Evolutionary conservation across 768 basidiomycete species (phyloP).

Genomic region (Lentinula guzmanii): DNA sequence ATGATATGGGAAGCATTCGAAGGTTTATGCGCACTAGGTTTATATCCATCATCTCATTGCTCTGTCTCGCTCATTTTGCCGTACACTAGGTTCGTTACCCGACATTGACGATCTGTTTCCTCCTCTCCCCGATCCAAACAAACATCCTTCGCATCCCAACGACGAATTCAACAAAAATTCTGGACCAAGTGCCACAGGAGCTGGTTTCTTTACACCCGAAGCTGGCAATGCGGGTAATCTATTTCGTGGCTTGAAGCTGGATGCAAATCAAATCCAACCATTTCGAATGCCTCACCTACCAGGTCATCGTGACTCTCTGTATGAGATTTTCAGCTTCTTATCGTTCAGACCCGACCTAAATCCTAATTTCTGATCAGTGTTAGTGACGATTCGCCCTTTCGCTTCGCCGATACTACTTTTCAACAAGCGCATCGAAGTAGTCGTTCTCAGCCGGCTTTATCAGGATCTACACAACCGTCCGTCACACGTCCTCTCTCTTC

Average conservation of each 20-base stretch:
- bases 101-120: constrained; percentile 73
- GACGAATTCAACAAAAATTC: constrained; percentile 22
- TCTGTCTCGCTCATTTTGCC: constrained; percentile 12
- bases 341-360: constrained; percentile 1
- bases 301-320: constrained; percentile 63
- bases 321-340: constrained; percentile 15
- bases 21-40: constrained; percentile 54
- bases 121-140: constrained; percentile 50
- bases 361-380: constrained; percentile 30
- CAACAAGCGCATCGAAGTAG: constrained; percentile 42
- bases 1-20: constrained; percentile 93
- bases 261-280: constrained; percentile 40
- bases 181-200: constrained; percentile 42
- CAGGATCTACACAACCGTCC: constrained; percentile 39
- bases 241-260: constrained; percentile 54
- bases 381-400: constrained; percentile 50
- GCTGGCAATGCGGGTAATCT: constrained; percentile 46
- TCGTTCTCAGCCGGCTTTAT: constrained; percentile 34
- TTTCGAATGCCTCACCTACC: constrained; percentile 49
- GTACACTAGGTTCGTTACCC: constrained; percentile 52
- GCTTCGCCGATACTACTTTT: constrained; percentile 53
- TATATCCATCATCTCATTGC: constrained; percentile 14
- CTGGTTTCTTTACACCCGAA: constrained; percentile 77
- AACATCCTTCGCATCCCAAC: constrained; percentile 33
- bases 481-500: constrained; percentile 71